A percentile compares a stretch with the other conserved stretches of the same genome.
These are phyloP conservation scores for Volvariella surrecta DNA, from an alignment of 1,284 basidiomycete species.

Conservation along the genomic window DNA sequence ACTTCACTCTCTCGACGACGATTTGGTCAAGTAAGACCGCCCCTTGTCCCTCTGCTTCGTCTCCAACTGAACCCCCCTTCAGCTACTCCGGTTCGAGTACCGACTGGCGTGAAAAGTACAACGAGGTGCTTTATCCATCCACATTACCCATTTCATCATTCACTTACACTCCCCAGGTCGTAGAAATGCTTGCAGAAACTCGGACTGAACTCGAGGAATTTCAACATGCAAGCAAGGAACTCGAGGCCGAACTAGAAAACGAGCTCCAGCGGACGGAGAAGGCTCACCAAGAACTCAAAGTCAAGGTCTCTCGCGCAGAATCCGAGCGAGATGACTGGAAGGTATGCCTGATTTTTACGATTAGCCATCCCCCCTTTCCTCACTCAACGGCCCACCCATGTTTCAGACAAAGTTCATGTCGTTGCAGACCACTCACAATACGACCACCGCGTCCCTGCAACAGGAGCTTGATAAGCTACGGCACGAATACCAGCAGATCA, in stretches of 20 bases:
- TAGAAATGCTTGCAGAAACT: slow-evolving; percentile 81
- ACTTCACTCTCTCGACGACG: slow-evolving; percentile 55
- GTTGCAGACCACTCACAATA: slow-evolving; percentile 85
- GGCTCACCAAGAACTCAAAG: slow-evolving; percentile 73
- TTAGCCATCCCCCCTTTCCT: too few relatives aligned
- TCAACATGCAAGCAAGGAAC: slow-evolving; percentile 83
- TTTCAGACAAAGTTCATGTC: slow-evolving; percentile 86
- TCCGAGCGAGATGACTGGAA: slow-evolving; percentile 89
- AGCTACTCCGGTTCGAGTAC: slow-evolving; percentile 45
- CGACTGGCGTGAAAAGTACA: slow-evolving; percentile 82
- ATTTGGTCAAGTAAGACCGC: slow-evolving; percentile 43
- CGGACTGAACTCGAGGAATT: slow-evolving; percentile 87
- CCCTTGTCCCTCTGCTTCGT: slow-evolving; percentile 3
- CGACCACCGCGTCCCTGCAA: slow-evolving; percentile 78
- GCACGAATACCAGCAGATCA: slow-evolving; percentile 73
- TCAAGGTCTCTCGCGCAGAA: slow-evolving; percentile 69
- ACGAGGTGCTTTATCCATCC: slow-evolving; percentile 37
- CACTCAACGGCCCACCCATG: slow-evolving; percentile 2
- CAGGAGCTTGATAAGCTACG: slow-evolving; percentile 81
- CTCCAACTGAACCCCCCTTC: slow-evolving; percentile 8
- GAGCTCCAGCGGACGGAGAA: slow-evolving; percentile 86
- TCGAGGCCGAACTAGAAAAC: slow-evolving; percentile 88
- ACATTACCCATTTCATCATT: slow-evolving; percentile 8
- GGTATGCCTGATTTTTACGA: slow-evolving; percentile 31
- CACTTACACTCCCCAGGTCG: slow-evolving; percentile 31